Base-by-base conservation (phyloP, 441 rosid species). In the Gossypium schwendimanii region DNA sequence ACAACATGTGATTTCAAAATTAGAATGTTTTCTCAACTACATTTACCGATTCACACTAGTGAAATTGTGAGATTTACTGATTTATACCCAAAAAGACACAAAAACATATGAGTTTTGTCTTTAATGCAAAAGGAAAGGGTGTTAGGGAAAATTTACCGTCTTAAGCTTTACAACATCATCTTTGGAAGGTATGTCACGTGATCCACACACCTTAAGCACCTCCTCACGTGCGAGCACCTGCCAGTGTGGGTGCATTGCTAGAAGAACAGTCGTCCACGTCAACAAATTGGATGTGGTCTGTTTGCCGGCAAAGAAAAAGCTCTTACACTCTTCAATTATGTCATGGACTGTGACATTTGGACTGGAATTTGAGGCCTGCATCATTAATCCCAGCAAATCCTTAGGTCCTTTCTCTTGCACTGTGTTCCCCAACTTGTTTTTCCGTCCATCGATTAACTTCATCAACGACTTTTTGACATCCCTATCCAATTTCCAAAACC, bases 211-310 rank as follows among this genome's bases (percentile, higher is more conserved):
- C 85, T 82, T 82, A 26, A 87, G 81, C 52, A 92, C 88, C 87
- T 94, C 98, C 70, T 94, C 98, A 91, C 99, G 99, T 91, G 99
- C 99, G 79, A 78, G 88, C 82, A 75, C 89, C 93, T 95, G 99
- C 99, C 99, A 95, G 31, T 83, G 85, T 59, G 97, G 96, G 91
- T 95, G 99, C 99, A 90, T 95, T 18, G 98, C 89, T 36, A 95
- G 90, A 49, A 95, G 86, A 71, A 92, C 86, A 24, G 96, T 89
- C 6, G 98, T 91, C 99, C 98, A 95, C 87, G 99, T 95, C 92
- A 94, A 93, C 92, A 94, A 57, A 78, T 92, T 94, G 62, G 99
- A 90, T 26, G 98, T 95, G 84, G 99, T 91, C 77, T 89, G 97
- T 87, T 95, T 93, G 67, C 97, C 98, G 47, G 99, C 99, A 72